Percentiles rank a stretch among this genome's conserved stretches.
These are phyloP conservation scores for Lactarius tabidus DNA, from an alignment of 768 basidiomycete genomes.

Conservation along the genomic window DNA sequence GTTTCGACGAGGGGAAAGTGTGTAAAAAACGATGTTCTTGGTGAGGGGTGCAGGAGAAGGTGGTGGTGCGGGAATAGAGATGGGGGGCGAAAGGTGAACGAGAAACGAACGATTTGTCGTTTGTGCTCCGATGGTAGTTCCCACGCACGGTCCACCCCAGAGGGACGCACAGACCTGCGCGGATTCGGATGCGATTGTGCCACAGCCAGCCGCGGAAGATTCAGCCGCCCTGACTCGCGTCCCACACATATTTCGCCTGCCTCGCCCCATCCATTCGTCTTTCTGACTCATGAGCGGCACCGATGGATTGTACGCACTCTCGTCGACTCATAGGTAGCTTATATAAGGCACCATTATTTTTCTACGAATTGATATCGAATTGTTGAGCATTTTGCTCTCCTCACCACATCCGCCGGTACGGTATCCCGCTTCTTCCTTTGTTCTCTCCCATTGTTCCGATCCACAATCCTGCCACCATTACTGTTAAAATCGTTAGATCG, in stretches of 20 bases:
- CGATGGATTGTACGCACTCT: neutral
- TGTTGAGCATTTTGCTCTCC: constrained; percentile 2
- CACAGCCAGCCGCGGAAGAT: constrained; percentile 26
- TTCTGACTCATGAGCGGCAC: neutral
- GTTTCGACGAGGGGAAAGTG: constrained; percentile 24
- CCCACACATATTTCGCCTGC: neutral
- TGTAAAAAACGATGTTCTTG: constrained; percentile 18
- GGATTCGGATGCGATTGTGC: constrained; percentile 27
- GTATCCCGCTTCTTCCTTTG: neutral
- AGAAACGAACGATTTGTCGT: constrained; percentile 27
- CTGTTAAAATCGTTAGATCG: neutral
- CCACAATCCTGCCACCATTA: constrained; percentile 1
- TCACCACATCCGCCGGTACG: neutral
- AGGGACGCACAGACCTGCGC: constrained; percentile 22
- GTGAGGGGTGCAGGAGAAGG: constrained; percentile 20
- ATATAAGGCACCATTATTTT: neutral
- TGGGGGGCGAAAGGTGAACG: constrained; percentile 16
- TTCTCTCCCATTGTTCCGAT: neutral
- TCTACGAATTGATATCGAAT: constrained; percentile 15
- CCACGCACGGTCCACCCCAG: constrained; percentile 24
- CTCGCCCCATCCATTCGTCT: constrained; percentile 11
- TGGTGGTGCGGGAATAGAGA: constrained; percentile 21
- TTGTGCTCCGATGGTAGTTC: constrained; percentile 27
- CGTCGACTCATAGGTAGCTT: neutral
- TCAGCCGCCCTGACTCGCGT: constrained; percentile 16